These are phyloP conservation scores for Cylindricascospora bacillispora DNA, from an alignment of 1,139 yeast species.

Conservation along the genomic window DNA sequence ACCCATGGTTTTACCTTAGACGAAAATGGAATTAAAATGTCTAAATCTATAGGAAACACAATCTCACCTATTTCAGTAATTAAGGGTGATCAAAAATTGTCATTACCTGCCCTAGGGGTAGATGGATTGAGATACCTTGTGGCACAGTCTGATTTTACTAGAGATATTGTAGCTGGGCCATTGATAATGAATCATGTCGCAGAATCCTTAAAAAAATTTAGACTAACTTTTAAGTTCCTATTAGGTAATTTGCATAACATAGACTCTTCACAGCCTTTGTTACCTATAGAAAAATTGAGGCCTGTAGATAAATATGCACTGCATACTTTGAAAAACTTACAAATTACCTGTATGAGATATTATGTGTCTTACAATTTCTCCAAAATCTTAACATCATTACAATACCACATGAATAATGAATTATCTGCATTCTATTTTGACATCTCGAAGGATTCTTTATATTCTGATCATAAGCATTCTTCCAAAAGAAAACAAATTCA, in stretches of 20 bases:
- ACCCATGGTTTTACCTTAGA: conserved; percentile 94
- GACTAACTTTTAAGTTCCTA: conserved; percentile 70
- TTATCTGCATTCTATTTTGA: conserved; percentile 82
- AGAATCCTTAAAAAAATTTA: conserved; percentile 66
- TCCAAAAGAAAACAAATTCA: conserved; percentile 52
- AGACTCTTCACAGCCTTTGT: conserved; percentile 16
- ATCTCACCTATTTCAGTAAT: conserved; percentile 58
- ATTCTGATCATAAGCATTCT: conserved; percentile 47
- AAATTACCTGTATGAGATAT: conserved; percentile 30
- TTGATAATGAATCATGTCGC: conserved; percentile 63
- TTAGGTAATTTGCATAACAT: conserved; percentile 53
- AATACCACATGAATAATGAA: conserved; percentile 60
- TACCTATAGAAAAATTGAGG: conserved; percentile 29
- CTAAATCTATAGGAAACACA: conserved; percentile 81
- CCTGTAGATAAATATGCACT: conserved; percentile 57
- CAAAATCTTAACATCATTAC: conserved; percentile 46
- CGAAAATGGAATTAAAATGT: conserved; percentile 80
- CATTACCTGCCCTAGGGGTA: conserved; percentile 63
- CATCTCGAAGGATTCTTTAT: conserved; percentile 70
- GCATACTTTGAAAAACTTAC: conserved; percentile 40
- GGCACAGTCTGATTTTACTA: conserved; percentile 77
- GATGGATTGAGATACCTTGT: conserved; percentile 90
- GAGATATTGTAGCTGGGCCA: conserved; percentile 66
- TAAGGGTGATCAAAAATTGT: conserved; percentile 46
- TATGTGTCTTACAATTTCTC: conserved; percentile 55